A percentile compares a stretch with the other conserved stretches of the same genome.
phyloP scores from a whole-genome alignment of 108 stramenopile species.

The Mediolabrus comicus region DNA sequence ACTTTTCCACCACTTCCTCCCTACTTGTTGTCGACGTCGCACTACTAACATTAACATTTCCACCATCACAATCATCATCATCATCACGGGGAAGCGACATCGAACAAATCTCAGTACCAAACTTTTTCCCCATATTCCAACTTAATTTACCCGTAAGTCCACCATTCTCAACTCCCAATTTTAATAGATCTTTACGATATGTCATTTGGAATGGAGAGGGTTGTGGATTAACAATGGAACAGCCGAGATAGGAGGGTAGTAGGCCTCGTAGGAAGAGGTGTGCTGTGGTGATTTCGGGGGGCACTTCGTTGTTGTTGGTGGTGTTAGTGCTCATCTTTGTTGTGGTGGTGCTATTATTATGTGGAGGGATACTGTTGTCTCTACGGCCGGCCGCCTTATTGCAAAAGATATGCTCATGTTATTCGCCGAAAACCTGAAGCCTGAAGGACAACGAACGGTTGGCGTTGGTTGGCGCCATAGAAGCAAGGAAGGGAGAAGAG shows the following conservation, averaged over 20 bases:
- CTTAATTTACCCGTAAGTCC: slow-evolving; percentile 64
- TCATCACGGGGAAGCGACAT: slow-evolving; percentile 23
- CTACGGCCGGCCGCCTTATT: too few relatives aligned
- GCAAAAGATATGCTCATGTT: too few relatives aligned
- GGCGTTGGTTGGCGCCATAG: too few relatives aligned
- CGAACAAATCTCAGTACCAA: slow-evolving; percentile 40
- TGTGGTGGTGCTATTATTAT: neutral
- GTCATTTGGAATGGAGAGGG: slow-evolving; percentile 68
- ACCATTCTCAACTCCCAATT: slow-evolving; percentile 10
- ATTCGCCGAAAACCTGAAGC: too few relatives aligned
- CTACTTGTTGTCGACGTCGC: slow-evolving; percentile 8
- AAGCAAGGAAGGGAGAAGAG: too few relatives aligned
- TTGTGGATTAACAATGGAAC: slow-evolving; percentile 30
- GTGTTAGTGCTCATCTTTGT: neutral
- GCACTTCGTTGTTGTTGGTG: slow-evolving; percentile 15
- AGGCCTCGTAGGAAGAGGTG: slow-evolving; percentile 64
- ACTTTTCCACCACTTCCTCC: slow-evolving; percentile 26
- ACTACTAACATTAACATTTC: too few relatives aligned
- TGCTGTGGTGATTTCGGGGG: slow-evolving; percentile 58
- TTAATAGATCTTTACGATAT: slow-evolving; percentile 61
- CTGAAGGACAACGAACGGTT: too few relatives aligned
- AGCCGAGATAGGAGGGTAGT: slow-evolving; percentile 54
- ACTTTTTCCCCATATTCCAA: slow-evolving; percentile 56
- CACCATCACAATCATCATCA: too few relatives aligned
- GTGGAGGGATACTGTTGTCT: too few relatives aligned